Evolutionary conservation across 805 yeast genomes (phyloP).

Genomic region (Candida glaebosa): DNA sequence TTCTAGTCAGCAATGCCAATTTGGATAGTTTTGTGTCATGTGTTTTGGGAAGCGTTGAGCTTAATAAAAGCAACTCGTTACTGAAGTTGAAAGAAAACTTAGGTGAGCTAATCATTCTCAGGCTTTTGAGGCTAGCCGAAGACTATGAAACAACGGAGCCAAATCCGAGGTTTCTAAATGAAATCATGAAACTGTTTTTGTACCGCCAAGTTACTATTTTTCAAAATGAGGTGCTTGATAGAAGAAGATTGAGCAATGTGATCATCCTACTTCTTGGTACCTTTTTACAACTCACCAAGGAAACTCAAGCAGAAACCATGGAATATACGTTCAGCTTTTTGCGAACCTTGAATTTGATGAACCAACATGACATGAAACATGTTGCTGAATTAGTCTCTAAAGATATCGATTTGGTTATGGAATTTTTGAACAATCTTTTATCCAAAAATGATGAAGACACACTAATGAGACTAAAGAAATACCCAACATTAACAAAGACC

Average conservation of each 20-base stretch:
- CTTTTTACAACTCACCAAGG: constrained; percentile 16
- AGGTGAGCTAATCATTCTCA: constrained; percentile 26
- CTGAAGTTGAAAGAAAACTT: constrained; percentile 19
- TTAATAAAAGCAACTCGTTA: constrained; percentile 3
- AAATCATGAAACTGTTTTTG: constrained; percentile 24
- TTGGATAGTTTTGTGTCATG: constrained; percentile 26
- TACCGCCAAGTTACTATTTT: constrained; percentile 33
- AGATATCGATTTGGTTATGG: constrained; percentile 20
- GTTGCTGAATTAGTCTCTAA: constrained; percentile 12
- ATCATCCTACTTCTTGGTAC: constrained; percentile 30
- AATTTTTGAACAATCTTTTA: constrained; percentile 27
- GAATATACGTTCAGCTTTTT: constrained; percentile 33
- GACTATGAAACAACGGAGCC: constrained; percentile 5
- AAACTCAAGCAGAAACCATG: constrained; percentile 14
- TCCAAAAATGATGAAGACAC: constrained; percentile 39
- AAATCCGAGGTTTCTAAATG: constrained; percentile 10
- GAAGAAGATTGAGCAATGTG: constrained; percentile 29
- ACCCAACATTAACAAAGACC: constrained; percentile 25
- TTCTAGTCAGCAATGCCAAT: constrained; percentile 17
- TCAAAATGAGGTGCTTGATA: constrained; percentile 27
- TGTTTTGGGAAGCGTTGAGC: constrained; percentile 29
- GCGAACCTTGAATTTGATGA: constrained; percentile 31
- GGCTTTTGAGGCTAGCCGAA: constrained; percentile 23
- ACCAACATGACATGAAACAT: constrained; percentile 23
- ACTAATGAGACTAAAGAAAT: constrained; percentile 21